Conservation (phyloP, 202 grass and related monocot genomes). For the Panicum hallii region DNA sequence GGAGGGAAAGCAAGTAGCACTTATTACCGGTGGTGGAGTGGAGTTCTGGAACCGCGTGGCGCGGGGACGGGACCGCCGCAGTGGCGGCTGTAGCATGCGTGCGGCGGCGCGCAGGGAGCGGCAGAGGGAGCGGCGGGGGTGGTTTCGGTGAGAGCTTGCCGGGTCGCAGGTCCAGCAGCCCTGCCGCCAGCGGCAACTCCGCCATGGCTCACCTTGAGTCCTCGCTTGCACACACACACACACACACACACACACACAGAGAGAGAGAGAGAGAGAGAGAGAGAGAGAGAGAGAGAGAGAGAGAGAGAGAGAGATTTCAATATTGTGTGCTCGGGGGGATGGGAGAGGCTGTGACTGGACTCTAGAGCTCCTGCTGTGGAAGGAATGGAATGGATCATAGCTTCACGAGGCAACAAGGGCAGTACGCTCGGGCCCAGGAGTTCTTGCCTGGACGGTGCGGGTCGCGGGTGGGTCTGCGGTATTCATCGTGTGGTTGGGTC, state of each 20-base stretch:
- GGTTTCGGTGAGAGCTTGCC: constrained; percentile 49
- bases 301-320: constrained; percentile 10
- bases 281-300: not conserved
- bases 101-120: constrained; percentile 30
- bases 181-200: constrained; percentile 51
- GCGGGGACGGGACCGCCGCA: constrained; percentile 16
- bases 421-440: not conserved
- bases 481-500: no score
- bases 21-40: constrained; percentile 47
- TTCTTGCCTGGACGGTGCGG: no score
- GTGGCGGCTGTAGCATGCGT: constrained; percentile 28
- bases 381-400: not conserved
- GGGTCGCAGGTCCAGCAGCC: constrained; percentile 37
- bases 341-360: not conserved
- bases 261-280: not conserved
- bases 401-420: not conserved
- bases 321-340: not conserved
- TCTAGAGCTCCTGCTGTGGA: not conserved
- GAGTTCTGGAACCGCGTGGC: constrained; percentile 34
- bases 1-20: not conserved
- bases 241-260: no score
- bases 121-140: constrained; percentile 7
- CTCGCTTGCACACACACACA: no score
- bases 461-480: no score
- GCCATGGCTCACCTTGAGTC: constrained; percentile 43